A percentile compares a stretch with the other conserved stretches of the same genome.
Evolutionary conservation across 2,329 filamentous ascomycete genomes (phyloP).

Genomic region (Diaporthe nobilis): DNA sequence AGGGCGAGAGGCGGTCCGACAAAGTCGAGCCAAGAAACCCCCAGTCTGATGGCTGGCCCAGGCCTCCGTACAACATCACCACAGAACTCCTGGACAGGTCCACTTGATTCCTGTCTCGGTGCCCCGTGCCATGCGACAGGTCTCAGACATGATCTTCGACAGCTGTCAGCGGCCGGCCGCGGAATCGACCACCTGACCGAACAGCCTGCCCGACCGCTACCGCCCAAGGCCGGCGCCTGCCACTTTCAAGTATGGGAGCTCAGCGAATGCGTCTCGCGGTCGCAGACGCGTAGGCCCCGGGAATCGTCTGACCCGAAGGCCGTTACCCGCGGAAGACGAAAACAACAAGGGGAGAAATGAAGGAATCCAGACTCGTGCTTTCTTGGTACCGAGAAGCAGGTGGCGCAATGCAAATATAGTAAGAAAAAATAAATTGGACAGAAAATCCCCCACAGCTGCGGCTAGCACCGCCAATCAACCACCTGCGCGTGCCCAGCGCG

Average conservation of each 20-base stretch:
- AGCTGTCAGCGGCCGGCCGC: conserved; percentile 7
- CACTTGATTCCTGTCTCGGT: conserved; percentile 3
- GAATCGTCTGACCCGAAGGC: conserved; percentile 1
- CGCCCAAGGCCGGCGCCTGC: background rate
- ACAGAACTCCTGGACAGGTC: background rate
- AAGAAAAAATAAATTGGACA: background rate
- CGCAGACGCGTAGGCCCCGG: conserved; percentile 15
- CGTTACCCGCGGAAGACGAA: background rate
- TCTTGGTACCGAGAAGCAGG: conserved; percentile 5
- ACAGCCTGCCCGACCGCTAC: background rate
- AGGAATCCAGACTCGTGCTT: background rate
- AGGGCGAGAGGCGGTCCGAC: conserved; percentile 1
- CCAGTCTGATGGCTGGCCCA: background rate
- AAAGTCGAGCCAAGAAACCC: background rate
- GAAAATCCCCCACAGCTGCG: conserved; percentile 21
- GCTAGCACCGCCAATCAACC: conserved; percentile 21
- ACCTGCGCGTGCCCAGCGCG: background rate
- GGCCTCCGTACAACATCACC: background rate
- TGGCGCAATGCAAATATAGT: conserved; percentile 23
- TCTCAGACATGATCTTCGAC: conserved; percentile 35
- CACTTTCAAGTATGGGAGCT: background rate
- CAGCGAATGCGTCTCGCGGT: background rate
- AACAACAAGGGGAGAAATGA: background rate
- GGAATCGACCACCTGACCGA: background rate
- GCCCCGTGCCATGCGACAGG: conserved; percentile 20